These are phyloP conservation scores for Camellia japonica DNA, from an alignment of 148 eudicot species.

Conservation along the genomic window DNA sequence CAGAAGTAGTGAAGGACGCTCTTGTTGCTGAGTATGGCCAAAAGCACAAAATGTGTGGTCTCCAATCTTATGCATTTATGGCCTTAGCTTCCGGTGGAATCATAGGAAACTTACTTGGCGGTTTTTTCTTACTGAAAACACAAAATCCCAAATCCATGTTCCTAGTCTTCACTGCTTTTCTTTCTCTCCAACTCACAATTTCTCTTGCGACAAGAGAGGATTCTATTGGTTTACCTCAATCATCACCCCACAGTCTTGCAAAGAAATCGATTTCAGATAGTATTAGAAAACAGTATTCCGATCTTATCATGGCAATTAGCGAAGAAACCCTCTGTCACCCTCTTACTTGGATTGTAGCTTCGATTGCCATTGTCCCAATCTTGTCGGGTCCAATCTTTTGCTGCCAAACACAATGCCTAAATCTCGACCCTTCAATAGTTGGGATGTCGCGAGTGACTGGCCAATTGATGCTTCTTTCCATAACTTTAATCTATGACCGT, in stretches of 20 bases:
- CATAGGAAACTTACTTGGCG: conserved; percentile 77
- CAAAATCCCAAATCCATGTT: conserved; percentile 55
- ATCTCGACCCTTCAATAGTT: conserved; percentile 69
- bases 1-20: conserved; percentile 93
- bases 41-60: conserved; percentile 58
- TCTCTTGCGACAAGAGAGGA: conserved; percentile 56
- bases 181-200: conserved; percentile 50
- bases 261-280: conserved; percentile 29
- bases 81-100: conserved; percentile 89
- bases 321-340: conserved; percentile 52
- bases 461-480: conserved; percentile 57
- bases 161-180: conserved; percentile 46
- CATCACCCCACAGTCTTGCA: conserved; percentile 12
- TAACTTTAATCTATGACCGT: conserved; percentile 59
- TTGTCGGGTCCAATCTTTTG: conserved; percentile 88
- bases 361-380: conserved; percentile 66
- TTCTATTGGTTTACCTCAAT: conserved; percentile 51
- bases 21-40: conserved; percentile 89
- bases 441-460: conserved; percentile 80
- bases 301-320: conserved; percentile 53
- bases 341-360: conserved; percentile 66
- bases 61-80: conserved; percentile 88
- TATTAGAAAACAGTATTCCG: conserved; percentile 54
- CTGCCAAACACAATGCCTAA: conserved; percentile 73
- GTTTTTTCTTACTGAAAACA: conserved; percentile 55